These are phyloP conservation scores for Neurospora sp. DNA, from an alignment of 495 filamentous ascomycete species.

Conservation along the genomic window DNA sequence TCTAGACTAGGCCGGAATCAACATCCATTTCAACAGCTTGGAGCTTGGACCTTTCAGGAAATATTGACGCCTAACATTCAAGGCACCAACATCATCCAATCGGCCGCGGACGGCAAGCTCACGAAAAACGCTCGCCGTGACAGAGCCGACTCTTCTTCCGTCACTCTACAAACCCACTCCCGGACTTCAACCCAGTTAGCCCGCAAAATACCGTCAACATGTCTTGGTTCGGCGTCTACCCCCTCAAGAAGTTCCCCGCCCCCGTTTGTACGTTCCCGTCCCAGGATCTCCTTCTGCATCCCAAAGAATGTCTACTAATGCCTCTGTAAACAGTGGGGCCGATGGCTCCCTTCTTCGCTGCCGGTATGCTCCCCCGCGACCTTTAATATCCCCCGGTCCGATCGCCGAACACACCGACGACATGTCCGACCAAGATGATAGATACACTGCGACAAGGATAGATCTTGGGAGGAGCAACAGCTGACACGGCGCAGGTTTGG, in stretches of 20 bases:
- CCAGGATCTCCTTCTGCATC: slow-evolving; percentile 12
- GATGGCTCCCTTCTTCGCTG: slow-evolving; percentile 84
- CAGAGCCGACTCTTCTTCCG: slow-evolving; percentile 8
- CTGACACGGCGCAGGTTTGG: slow-evolving; percentile 44
- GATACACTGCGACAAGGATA: not conserved
- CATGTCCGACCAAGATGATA: not conserved
- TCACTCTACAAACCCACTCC: slow-evolving; percentile 6
- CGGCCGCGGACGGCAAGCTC: slow-evolving; percentile 5
- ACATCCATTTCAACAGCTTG: not conserved
- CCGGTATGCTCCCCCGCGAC: slow-evolving; percentile 53
- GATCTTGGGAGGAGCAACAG: not conserved
- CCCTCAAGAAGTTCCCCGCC: slow-evolving; percentile 80
- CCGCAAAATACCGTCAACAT: slow-evolving; percentile 43
- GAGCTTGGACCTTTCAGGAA: not conserved
- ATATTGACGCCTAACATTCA: slow-evolving; percentile 5
- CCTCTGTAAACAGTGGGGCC: slow-evolving; percentile 56
- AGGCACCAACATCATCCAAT: slow-evolving; percentile 2
- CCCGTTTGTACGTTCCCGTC: slow-evolving; percentile 60
- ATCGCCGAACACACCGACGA: not conserved
- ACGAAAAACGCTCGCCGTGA: slow-evolving; percentile 37
- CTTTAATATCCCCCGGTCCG: not conserved
- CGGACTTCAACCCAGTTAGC: slow-evolving; percentile 8
- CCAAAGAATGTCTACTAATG: slow-evolving; percentile 13
- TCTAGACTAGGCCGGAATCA: not conserved
- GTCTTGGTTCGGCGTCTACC: slow-evolving; percentile 57